Evolutionary conservation across 1,284 basidiomycete species (phyloP), one percentile per base, ranked within the genome.

Genomic region (Earliella scabrosa): DNA sequence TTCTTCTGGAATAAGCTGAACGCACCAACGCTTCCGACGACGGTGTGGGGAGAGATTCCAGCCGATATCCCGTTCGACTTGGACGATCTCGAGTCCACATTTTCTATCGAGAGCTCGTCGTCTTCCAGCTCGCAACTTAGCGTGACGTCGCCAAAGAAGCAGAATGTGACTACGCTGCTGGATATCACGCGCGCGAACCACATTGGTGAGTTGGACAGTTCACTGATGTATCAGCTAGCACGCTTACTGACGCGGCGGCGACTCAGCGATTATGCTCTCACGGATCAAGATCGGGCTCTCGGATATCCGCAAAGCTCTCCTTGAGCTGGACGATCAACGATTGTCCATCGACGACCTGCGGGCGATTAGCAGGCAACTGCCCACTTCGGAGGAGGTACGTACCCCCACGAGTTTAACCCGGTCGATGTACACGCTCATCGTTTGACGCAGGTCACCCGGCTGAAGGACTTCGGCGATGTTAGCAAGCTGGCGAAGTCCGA

Each of bases 1-100:
- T 93, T 97, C 73, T 95, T 95, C 71, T 97, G 95, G 94, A 90
- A 87, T 62, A 96, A 97, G 66, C 61, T 95, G 8, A 74, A 80
- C 7, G 71, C 71, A 6, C 68, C 78, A 18, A 67, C 71, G 9
- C 68, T 81, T 3, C 63, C 68, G 16, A 71, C 80, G 3, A 92
- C 90, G 0, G 80, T 96, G 5, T 97, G 93, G 93, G 80, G 76
- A 55, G 86, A 92, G 29, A 64, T 86, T 4, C 68, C 73, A 1
- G 38, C 70, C 0, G 71, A 71, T 11, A 66, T 78, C 2, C 57
- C 75, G 6, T 77, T 93, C 45, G 79, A 86, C 51, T 69, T 95
- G 61, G 78, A 80, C 18, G 93, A 95, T 64, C 73, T 96, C 16
- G 88, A 89, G 60, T 77, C 84, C 2, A 87, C 86, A 0, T 95